Base-by-base conservation (phyloP, 192 early-diverging fungal species). In the Dissophora globulifera region DNA sequence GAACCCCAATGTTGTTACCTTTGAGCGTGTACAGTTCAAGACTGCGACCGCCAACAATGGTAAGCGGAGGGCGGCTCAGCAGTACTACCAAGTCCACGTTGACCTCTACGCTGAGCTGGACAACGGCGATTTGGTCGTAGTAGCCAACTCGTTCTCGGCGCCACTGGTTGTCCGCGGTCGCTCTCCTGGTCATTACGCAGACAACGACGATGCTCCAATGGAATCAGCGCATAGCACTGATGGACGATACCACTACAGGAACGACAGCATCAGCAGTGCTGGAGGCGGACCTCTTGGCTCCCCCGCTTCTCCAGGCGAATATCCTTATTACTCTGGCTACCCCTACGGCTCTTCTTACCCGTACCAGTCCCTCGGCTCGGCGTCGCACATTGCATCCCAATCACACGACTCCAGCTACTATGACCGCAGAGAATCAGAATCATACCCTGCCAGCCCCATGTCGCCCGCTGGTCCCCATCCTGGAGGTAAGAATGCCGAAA, bases 21-120 rank as follows among this genome's bases (percentile, higher is more conserved):
- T 95, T 80, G 95, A 98, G 59, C 87, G 97, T 26, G 84, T 98
- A 26, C 97, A 98, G 83, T 98, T 98, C 89, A 98, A 98, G 69
- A 91, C 92, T 0, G 96, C 96, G 19, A 98, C 97, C 0, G 93
- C 94, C 32, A 98, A 98, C 80, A 98, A 96, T 71, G 94, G 94
- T 50, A 95, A 95, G 79, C 89, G 96, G 50, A 84, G 93, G 27
- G 94, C 93, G 22, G 94, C 95, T 12, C 97, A 98, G 79, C 97
- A 98, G 78, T 97, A 96, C 80, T 95, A 96, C 67, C 85, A 89
- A 20, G 83, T 98, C 46, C 71, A 86, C 23, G 87, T 95, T 0
- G 91, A 93, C 64, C 83, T 98, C 29, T 91, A 85, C 69, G 95
- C 88, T 17, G 85, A 90, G 43, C 84, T 84, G 38, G 88, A 86